A percentile compares a stretch with the other conserved stretches of the same genome.
These are phyloP conservation scores for Nymphaea thermarum DNA, from an alignment of 164 flowering plant species.

Conservation along the genomic window DNA sequence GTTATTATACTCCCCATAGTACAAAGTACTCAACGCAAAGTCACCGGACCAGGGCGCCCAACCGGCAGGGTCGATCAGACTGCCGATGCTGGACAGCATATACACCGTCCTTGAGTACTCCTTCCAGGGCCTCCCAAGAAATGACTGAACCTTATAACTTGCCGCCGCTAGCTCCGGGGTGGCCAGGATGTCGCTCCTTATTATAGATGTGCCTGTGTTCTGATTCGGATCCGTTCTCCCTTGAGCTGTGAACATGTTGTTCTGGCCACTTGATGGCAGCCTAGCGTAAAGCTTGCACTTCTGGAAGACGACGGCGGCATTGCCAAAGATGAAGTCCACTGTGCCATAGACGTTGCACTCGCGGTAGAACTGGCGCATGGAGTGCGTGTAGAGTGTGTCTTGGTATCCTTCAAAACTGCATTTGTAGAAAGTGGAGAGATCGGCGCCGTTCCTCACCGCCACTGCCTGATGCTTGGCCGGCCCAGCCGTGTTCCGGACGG, in stretches of 20 bases:
- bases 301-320: slow-evolving; percentile 51
- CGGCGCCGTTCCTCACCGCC: slow-evolving; percentile 53
- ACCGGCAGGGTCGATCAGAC: slow-evolving; percentile 22
- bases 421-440: slow-evolving; percentile 30
- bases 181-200: slow-evolving; percentile 20
- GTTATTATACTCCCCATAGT: slow-evolving; percentile 34
- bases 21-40: slow-evolving; percentile 30
- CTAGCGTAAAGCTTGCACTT: slow-evolving; percentile 41
- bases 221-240: slow-evolving; percentile 27
- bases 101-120: slow-evolving; percentile 33
- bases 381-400: slow-evolving; percentile 28
- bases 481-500: slow-evolving; percentile 62
- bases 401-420: slow-evolving; percentile 36
- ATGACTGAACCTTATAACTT: slow-evolving; percentile 14
- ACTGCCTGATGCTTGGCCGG: slow-evolving; percentile 56
- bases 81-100: slow-evolving; percentile 22
- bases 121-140: slow-evolving; percentile 46
- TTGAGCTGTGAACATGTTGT: slow-evolving; percentile 28
- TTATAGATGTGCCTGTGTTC: slow-evolving; percentile 27
- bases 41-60: slow-evolving; percentile 31
- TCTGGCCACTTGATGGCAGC: slow-evolving; percentile 18
- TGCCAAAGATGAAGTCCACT: slow-evolving; percentile 66
- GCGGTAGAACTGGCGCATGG: slow-evolving; percentile 29
- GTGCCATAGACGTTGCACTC: slow-evolving; percentile 49
- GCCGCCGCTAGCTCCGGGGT: slow-evolving; percentile 24